Evolutionary conservation across 176 grass and related monocot species (phyloP).

Genomic region (Avena eriantha): DNA sequence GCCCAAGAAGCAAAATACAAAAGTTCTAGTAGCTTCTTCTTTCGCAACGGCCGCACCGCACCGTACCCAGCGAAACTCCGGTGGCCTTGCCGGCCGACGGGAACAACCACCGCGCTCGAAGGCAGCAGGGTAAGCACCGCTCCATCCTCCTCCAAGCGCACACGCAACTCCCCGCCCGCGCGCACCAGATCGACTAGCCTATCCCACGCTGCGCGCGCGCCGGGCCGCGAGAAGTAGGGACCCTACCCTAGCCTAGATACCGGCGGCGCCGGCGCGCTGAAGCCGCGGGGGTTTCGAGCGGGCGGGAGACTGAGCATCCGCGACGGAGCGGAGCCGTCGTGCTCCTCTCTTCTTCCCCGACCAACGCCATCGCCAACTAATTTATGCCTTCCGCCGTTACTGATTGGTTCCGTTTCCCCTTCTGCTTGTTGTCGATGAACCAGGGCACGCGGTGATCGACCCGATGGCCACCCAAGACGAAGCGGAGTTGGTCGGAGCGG

Average conservation of each 20-base stretch:
- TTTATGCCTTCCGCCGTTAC: neutral
- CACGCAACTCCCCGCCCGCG: neutral
- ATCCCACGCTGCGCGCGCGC: too few relatives aligned
- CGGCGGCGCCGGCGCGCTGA: neutral
- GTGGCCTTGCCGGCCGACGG: neutral
- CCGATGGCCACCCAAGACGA: neutral
- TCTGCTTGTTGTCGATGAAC: neutral
- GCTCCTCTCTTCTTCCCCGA: neutral
- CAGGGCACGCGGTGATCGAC: neutral
- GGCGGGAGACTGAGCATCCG: neutral
- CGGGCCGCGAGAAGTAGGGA: neutral
- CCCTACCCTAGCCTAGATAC: neutral
- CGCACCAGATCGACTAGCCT: neutral
- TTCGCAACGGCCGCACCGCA: neutral
- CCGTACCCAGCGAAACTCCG: neutral
- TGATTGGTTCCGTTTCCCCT: neutral
- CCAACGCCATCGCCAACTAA: neutral
- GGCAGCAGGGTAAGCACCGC: neutral
- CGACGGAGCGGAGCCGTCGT: neutral
- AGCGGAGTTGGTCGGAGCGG: neutral
- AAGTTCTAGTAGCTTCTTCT: neutral
- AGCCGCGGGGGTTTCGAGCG: neutral
- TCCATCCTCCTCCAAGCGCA: neutral
- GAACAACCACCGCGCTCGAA: neutral
- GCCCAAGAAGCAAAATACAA: neutral